Evolutionary conservation across 495 filamentous ascomycete genomes (phyloP).

Genomic region (Neurospora pannonica): DNA sequence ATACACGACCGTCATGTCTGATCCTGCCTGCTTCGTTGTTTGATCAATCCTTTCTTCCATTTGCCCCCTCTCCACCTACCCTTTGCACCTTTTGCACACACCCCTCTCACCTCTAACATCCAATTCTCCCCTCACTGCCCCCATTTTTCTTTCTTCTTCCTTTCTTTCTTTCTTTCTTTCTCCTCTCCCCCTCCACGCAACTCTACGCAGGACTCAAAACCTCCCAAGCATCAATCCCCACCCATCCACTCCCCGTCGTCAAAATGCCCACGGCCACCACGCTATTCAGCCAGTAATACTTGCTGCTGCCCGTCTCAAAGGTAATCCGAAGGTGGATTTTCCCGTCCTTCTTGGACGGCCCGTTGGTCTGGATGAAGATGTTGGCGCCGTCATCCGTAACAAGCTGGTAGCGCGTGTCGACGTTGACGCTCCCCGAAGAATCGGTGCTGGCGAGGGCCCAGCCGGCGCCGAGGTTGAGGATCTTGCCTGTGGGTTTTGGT

Average conservation of each 20-base stretch:
- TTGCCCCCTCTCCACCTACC: no score
- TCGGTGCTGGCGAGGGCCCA: constrained; percentile 17
- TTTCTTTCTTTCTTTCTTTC: background rate
- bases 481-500: constrained; percentile 16
- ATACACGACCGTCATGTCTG: no score
- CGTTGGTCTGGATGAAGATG: constrained; percentile 21
- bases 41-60: no score
- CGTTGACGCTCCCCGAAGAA: constrained; percentile 3
- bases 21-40: no score
- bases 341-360: constrained; percentile 18
- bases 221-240: constrained; percentile 20
- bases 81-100: no score
- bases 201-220: constrained; percentile 6
- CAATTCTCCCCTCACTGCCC: no score
- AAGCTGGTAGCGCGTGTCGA: constrained; percentile 23
- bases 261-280: constrained; percentile 17
- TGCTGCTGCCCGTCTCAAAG: constrained; percentile 18
- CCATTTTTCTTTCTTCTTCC: background rate
- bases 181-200: background rate
- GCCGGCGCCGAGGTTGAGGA: constrained; percentile 21
- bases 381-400: constrained; percentile 21
- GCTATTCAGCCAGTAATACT: constrained; percentile 23
- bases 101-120: no score
- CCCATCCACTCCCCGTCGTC: constrained; percentile 1
- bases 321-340: constrained; percentile 12